These are phyloP conservation scores for Boletus sp. DNA, from an alignment of 768 basidiomycete species.

Conservation along the genomic window DNA sequence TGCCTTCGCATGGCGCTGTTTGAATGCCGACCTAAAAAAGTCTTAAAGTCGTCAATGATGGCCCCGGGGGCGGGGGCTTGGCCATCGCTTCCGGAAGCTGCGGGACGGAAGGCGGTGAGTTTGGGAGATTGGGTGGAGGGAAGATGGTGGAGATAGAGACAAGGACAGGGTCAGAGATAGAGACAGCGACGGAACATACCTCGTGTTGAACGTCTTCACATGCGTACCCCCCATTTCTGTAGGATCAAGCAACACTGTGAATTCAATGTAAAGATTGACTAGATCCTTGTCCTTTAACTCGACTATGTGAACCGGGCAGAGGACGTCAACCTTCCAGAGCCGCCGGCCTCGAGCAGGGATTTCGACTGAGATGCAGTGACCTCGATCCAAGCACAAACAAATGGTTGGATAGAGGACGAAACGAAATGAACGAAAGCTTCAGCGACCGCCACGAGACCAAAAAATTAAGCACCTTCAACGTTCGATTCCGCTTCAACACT, in stretches of 20 bases:
- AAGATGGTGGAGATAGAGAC: neutral
- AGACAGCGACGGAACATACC: slow-evolving; percentile 36
- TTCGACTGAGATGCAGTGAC: slow-evolving; percentile 89
- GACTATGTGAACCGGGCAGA: too few relatives aligned
- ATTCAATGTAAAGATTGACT: too few relatives aligned
- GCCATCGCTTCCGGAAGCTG: slow-evolving; percentile 85
- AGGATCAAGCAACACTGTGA: slow-evolving; percentile 67
- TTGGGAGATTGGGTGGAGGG: neutral
- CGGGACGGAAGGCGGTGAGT: slow-evolving; percentile 19
- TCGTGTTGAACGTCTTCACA: slow-evolving; percentile 86
- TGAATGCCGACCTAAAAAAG: slow-evolving; percentile 35
- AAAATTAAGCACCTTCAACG: slow-evolving; percentile 92
- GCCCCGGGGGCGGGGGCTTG: slow-evolving; percentile 77
- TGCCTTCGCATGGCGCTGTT: slow-evolving; percentile 12
- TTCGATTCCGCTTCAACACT: slow-evolving; percentile 93
- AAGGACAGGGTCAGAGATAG: neutral
- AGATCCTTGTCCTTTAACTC: too few relatives aligned
- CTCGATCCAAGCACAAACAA: slow-evolving; percentile 30
- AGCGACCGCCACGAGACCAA: slow-evolving; percentile 75
- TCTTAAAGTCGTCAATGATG: slow-evolving; percentile 60
- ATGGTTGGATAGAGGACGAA: neutral
- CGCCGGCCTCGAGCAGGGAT: slow-evolving; percentile 92
- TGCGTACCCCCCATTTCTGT: slow-evolving; percentile 89
- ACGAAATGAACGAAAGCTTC: slow-evolving; percentile 74
- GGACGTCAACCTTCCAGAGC: slow-evolving; percentile 77